These are phyloP conservation scores for Oidiodendron maius DNA, from an alignment of 495 filamentous ascomycete genomes.

Conservation along the genomic window DNA sequence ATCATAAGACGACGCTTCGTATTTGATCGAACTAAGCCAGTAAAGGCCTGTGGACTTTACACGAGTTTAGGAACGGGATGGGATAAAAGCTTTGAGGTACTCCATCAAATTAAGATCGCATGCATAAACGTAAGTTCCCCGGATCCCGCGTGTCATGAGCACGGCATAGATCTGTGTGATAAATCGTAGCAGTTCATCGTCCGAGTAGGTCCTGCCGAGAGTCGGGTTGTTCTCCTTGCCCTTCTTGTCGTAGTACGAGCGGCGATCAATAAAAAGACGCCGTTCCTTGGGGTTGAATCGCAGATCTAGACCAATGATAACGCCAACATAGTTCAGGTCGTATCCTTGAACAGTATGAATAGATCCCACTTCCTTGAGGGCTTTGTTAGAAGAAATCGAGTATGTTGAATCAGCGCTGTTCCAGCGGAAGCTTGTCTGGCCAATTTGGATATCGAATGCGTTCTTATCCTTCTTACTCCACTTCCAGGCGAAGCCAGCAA, in stretches of 20 bases:
- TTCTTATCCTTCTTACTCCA: slow-evolving; percentile 7
- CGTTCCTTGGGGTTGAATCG: slow-evolving; percentile 3
- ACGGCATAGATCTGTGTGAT: slow-evolving; percentile 9
- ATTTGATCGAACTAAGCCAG: no score
- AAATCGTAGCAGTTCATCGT: slow-evolving; percentile 8
- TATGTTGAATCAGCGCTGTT: slow-evolving; percentile 3
- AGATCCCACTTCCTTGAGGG: slow-evolving; percentile 7
- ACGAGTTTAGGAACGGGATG: slow-evolving; percentile 1
- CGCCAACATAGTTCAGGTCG: slow-evolving; percentile 6
- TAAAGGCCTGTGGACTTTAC: no score
- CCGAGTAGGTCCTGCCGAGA: slow-evolving; percentile 6
- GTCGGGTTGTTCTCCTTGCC: slow-evolving; percentile 6
- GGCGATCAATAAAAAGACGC: slow-evolving; percentile 4
- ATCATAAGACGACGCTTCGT: no score
- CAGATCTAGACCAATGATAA: slow-evolving; percentile 6
- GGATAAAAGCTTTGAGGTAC: slow-evolving; percentile 6
- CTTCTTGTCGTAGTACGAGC: slow-evolving; percentile 6
- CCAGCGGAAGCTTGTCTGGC: slow-evolving; percentile 1
- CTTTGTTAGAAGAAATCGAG: slow-evolving; percentile 6
- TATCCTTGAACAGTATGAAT: slow-evolving; percentile 8
- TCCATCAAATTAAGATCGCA: slow-evolving; percentile 3
- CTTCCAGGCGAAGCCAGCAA: slow-evolving; percentile 3
- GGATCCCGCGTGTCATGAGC: slow-evolving; percentile 6
- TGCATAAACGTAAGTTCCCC: slow-evolving; percentile 6
- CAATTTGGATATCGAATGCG: slow-evolving; percentile 7